Percentiles rank a stretch among this genome's conserved stretches.
phyloP scores from a whole-genome alignment of 345 rosid species.

The Melaleuca quinquenervia region DNA sequence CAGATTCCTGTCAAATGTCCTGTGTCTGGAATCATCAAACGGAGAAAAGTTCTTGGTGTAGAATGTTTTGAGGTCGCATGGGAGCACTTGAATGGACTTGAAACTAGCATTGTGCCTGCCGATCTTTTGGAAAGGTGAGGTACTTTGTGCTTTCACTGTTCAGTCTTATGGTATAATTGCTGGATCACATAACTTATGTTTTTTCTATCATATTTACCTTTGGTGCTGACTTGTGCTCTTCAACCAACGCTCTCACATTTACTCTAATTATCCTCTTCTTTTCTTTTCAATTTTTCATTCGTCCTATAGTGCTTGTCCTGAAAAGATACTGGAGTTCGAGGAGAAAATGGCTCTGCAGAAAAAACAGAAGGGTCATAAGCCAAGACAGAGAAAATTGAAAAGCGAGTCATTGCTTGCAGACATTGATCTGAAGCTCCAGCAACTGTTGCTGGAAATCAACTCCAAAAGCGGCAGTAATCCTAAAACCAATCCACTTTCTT shows the following conservation, averaged over 20 bases:
- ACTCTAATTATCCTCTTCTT: neutral
- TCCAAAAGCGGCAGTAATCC: constrained; percentile 5
- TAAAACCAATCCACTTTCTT: constrained; percentile 5
- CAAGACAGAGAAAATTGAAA: constrained; percentile 28
- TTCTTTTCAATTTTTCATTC: neutral
- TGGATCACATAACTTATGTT: neutral
- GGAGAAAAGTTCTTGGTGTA: constrained; percentile 54
- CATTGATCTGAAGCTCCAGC: constrained; percentile 48
- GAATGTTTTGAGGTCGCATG: constrained; percentile 76
- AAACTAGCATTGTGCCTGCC: constrained; percentile 60
- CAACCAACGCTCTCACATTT: neutral
- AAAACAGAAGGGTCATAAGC: constrained; percentile 26
- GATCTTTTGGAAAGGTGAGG: constrained; percentile 71
- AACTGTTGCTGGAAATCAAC: constrained; percentile 45
- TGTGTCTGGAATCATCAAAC: constrained; percentile 59
- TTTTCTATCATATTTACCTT: neutral
- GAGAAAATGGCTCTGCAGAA: constrained; percentile 41
- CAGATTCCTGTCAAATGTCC: constrained; percentile 77
- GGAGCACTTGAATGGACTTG: constrained; percentile 54
- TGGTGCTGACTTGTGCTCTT: neutral
- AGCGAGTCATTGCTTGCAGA: constrained; percentile 16
- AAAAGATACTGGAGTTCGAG: constrained; percentile 60
- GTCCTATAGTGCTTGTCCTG: constrained; percentile 70
- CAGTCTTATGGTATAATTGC: neutral
- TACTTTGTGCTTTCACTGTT: neutral